These are phyloP conservation scores for Boletus bicolor DNA, from an alignment of 768 basidiomycete genomes.

Conservation along the genomic window DNA sequence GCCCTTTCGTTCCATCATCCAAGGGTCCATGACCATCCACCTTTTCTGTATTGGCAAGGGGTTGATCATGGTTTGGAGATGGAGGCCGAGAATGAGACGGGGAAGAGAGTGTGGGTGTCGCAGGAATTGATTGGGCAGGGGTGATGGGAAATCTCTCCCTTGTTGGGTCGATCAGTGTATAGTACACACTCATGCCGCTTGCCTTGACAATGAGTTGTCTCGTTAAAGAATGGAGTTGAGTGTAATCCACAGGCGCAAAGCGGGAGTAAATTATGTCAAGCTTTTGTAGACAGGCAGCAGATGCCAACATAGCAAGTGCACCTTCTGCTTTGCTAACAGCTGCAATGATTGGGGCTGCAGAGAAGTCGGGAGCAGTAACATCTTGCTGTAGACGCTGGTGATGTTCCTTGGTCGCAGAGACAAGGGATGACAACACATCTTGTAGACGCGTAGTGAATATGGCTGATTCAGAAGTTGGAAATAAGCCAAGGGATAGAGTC, in stretches of 20 bases:
- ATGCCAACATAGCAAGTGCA: constrained; percentile 49
- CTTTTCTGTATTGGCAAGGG: not conserved
- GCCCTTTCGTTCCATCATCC: not conserved
- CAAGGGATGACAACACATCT: constrained; percentile 47
- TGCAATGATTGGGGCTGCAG: constrained; percentile 32
- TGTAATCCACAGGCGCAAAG: constrained; percentile 57
- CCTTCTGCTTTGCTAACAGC: constrained; percentile 41
- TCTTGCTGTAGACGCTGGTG: constrained; percentile 41
- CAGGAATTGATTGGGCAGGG: constrained; percentile 36
- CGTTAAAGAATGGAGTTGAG: constrained; percentile 45
- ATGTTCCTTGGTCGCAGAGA: constrained; percentile 45
- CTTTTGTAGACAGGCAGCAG: constrained; percentile 49
- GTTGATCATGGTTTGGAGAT: constrained; percentile 24
- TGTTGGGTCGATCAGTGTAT: constrained; percentile 58
- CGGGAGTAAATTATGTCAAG: constrained; percentile 60
- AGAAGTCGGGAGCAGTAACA: constrained; percentile 35
- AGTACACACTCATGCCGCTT: constrained; percentile 64
- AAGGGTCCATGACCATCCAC: not conserved
- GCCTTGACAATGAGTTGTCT: constrained; percentile 53
- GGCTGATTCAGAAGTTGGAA: constrained; percentile 61
- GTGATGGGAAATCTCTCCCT: constrained; percentile 55
- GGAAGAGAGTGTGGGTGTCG: constrained; percentile 35
- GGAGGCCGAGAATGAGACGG: constrained; percentile 33
- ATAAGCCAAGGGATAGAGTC: constrained; percentile 49
- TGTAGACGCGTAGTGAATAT: constrained; percentile 52